Percentiles rank a stretch among this genome's conserved stretches.
phyloP scores from a whole-genome alignment of 2,329 filamentous ascomycete genomes.

The Aspergillus texensis region DNA sequence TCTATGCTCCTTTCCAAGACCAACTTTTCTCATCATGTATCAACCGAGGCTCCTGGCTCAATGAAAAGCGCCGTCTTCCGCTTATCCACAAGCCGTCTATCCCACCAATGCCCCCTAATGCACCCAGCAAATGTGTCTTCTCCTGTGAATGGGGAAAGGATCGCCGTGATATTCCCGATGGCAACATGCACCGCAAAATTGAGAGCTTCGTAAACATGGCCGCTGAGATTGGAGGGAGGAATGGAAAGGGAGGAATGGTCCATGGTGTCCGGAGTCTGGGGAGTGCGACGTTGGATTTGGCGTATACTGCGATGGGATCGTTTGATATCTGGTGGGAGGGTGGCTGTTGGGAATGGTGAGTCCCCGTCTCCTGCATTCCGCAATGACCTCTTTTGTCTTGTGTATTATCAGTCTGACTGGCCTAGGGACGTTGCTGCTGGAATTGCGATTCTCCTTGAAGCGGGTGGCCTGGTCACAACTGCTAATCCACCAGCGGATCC shows the following conservation, averaged over 20 bases:
- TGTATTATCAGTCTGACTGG: slow-evolving; percentile 3
- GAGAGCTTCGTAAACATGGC: slow-evolving; percentile 78
- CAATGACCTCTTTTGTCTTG: background rate
- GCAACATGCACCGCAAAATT: slow-evolving; percentile 71
- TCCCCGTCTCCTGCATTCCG: slow-evolving; percentile 8
- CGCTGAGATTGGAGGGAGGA: slow-evolving; percentile 62
- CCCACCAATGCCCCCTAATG: slow-evolving; percentile 63
- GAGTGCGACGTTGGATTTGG: slow-evolving; percentile 72
- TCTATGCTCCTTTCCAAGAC: slow-evolving; percentile 70
- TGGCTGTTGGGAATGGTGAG: slow-evolving; percentile 77
- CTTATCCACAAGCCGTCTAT: slow-evolving; percentile 62
- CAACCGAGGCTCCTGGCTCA: slow-evolving; percentile 70
- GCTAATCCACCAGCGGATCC: slow-evolving; percentile 68
- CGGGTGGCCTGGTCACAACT: slow-evolving; percentile 72
- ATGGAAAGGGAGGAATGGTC: slow-evolving; percentile 75
- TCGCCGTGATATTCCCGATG: slow-evolving; percentile 64
- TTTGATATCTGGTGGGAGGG: slow-evolving; percentile 86
- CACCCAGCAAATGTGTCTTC: slow-evolving; percentile 71
- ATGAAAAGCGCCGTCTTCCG: slow-evolving; percentile 65
- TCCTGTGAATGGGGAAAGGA: slow-evolving; percentile 82
- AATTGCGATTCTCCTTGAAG: slow-evolving; percentile 71
- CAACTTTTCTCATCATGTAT: slow-evolving; percentile 70
- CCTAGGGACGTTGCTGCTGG: slow-evolving; percentile 73
- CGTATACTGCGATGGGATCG: slow-evolving; percentile 73
- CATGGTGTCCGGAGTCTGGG: slow-evolving; percentile 74